Conservation (phyloP, 169 alveolate genomes). For the Plasmodium sp. region DNA sequence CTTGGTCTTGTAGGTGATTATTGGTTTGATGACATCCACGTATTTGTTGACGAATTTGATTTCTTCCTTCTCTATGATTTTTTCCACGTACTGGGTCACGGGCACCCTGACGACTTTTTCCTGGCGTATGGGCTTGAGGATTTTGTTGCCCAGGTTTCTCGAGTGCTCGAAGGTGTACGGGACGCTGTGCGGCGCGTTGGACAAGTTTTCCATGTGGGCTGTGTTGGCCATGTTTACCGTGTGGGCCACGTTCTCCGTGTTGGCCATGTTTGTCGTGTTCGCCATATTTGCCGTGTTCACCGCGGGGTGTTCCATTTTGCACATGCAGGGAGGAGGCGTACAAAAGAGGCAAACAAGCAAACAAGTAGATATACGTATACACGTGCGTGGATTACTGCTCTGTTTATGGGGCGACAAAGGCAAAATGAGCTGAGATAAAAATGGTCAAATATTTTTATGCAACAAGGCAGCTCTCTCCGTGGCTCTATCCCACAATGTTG, state of each 20-base stretch:
- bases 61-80: constrained; percentile 66
- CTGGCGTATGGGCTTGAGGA: constrained; percentile 73
- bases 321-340: neutral
- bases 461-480: neutral
- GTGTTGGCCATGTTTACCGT: neutral
- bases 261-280: neutral
- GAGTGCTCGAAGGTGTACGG: constrained; percentile 69
- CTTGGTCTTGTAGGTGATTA: constrained; percentile 68
- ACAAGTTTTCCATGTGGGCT: neutral
- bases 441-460: neutral
- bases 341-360: neutral
- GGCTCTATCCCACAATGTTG: neutral
- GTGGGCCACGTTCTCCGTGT: neutral
- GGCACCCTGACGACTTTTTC: constrained; percentile 71
- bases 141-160: constrained; percentile 47
- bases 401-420: neutral
- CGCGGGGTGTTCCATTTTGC: constrained; percentile 33
- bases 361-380: neutral
- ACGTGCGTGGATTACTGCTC: neutral
- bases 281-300: neutral
- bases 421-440: neutral
- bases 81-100: constrained; percentile 69
- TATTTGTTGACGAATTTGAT: constrained; percentile 67
- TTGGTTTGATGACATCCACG: constrained; percentile 67
- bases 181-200: neutral